Evolutionary conservation across 1,139 yeast genomes (phyloP), one percentile per base, ranked within the genome.

Genomic region (Hansenula lynferdii): DNA sequence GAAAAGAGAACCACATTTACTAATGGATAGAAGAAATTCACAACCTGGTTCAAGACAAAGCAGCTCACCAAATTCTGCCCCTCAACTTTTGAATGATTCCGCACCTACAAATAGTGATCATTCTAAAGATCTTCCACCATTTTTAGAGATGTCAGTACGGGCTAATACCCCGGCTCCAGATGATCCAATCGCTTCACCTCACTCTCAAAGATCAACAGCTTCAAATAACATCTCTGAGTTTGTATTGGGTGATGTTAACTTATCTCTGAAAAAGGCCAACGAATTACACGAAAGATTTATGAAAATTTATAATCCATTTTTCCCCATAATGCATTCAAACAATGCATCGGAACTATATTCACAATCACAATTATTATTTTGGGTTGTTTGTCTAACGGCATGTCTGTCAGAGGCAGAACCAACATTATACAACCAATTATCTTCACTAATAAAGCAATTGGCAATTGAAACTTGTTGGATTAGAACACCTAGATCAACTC

Each of bases 401-500:
- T 80, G 94, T 29, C 65, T 85, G 19, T 79, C 94, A 1, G 96
- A 89, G 49, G 92, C 95, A 0, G 94, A 85, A 36, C 96, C 97
- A 3, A 72, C 85, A 0, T 60, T 87, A 32, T 90, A 90, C 64
- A 77, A 79, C 64, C 75, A 84, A 30, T 67, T 89, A 36, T 82
- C 95, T 14, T 75, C 86, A 1, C 67, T 86, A 30, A 85, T 90
- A 50, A 86, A 86, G 55, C 95, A 86, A 56, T 65, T 89, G 48
- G 96, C 96, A 0, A 86, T 87, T 43, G 95, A 86, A 55, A 86
- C 95, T 0, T 87, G 96, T 61, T 87, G 96, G 95, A 80, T 87
- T 39, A 70, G 90, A 44, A 89, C 97, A 0, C 96, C 97, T 3
- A 70, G 97, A 54, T 85, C 96, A 5, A 86, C 97, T 0, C 96